Evolutionary conservation across 1,284 basidiomycete genomes (phyloP).

Genomic region (Sporisorium reilianum): DNA sequence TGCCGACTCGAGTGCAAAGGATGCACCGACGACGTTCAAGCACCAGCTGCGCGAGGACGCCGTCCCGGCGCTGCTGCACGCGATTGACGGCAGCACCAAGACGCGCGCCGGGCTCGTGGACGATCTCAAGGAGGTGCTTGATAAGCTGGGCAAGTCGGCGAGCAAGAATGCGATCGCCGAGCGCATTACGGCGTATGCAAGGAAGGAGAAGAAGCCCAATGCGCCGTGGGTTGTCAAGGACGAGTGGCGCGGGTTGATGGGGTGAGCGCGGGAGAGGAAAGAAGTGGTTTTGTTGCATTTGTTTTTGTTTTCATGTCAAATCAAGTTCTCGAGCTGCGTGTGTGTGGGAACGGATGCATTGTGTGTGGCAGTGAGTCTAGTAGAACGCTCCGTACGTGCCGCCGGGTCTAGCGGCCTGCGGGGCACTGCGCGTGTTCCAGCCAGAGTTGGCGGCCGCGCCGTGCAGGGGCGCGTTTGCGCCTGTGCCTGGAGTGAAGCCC

Average conservation of each 20-base stretch:
- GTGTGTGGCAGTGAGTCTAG: slow-evolving; percentile 6
- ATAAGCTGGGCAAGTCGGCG: slow-evolving; percentile 40
- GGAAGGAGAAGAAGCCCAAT: slow-evolving; percentile 51
- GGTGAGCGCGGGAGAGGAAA: neutral
- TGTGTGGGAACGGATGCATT: neutral
- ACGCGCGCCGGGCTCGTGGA: slow-evolving; percentile 58
- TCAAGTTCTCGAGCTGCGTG: neutral
- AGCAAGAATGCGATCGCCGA: slow-evolving; percentile 60
- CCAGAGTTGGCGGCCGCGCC: slow-evolving; percentile 12
- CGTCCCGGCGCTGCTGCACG: slow-evolving; percentile 44
- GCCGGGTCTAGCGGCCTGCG: slow-evolving; percentile 25
- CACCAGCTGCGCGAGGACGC: slow-evolving; percentile 43
- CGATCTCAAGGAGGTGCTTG: slow-evolving; percentile 58
- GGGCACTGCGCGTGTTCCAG: slow-evolving; percentile 14
- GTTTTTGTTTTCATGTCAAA: neutral
- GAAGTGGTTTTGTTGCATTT: neutral
- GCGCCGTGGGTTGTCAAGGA: slow-evolving; percentile 56
- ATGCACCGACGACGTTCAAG: slow-evolving; percentile 15
- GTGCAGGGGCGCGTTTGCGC: slow-evolving; percentile 23
- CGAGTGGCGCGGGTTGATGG: slow-evolving; percentile 32
- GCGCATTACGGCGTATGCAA: slow-evolving; percentile 48
- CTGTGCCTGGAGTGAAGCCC: slow-evolving; percentile 32
- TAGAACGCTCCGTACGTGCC: slow-evolving; percentile 46
- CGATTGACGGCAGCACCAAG: slow-evolving; percentile 57
- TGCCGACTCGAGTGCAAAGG: neutral